Evolutionary conservation across 148 eudicot species (phyloP), one percentile per base, ranked within the genome.

Genomic region (Nyssa sinensis): DNA sequence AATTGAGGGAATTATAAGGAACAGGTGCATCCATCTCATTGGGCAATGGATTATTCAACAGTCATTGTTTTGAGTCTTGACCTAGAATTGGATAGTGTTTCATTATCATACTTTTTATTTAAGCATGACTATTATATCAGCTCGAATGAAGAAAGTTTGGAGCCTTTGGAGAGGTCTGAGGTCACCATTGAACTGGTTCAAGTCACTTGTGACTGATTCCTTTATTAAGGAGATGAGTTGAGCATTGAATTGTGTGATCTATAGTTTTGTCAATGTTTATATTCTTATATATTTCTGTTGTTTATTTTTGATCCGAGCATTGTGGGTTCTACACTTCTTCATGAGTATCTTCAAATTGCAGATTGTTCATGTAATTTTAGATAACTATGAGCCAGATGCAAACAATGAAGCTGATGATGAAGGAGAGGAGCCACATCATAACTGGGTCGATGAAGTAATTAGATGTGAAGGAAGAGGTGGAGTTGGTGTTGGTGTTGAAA

Each of bases 361-460:
- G 99, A 86, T 93, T 83, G 97, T 89, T 61, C 83, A 86, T 76
- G 90, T 80, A 53, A 84, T 77, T 67, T 75, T 93, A 59, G 89
- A 88, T 79, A 91, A 89, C 78, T 95, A 85, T 75, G 91, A 83
- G 80, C 76, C 58, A 24, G 85, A 84, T 58, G 28, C 75, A 75
- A 80, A 58, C 39, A 75, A 47, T 71, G 93, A 84, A 67, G 81
- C 76, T 47, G 85, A 78, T 64, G 94, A 81, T 74, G 87, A 85
- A 59, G 73, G 78, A 68, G 88, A 86, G 69, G 92, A 84, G 64
- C 81, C 81, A 62, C 90, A 91, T 73, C 93, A 89, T 80, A 87
- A 93, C 69, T 93, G 99, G 99, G 91, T 93, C 64, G 84, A 93
- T 83, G 99, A 95, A 82, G 97, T 95, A 37, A 84, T 91, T 65